These are phyloP conservation scores for Nakazawaea wyomingensis DNA, from an alignment of 805 yeast genomes.

Conservation along the genomic window DNA sequence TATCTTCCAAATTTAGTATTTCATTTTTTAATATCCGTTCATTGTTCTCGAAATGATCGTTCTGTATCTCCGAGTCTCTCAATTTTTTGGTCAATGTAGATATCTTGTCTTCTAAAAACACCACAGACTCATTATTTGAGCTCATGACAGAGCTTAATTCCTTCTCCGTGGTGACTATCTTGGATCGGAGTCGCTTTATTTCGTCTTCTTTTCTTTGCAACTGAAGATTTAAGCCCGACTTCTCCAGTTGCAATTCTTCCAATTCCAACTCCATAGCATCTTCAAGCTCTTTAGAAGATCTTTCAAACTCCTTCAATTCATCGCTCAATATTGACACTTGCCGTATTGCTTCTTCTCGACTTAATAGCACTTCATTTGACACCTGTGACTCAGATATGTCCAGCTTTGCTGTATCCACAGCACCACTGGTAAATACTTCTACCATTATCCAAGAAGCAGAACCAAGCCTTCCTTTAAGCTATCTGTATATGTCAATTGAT, in stretches of 20 bases:
- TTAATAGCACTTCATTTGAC: neutral
- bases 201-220: conserved; percentile 7
- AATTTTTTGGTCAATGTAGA: conserved; percentile 25
- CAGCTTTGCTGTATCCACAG: too few species aligned
- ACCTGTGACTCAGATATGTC: too few species aligned
- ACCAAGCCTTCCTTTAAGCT: too few species aligned
- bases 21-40: conserved; percentile 32
- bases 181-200: neutral
- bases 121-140: conserved; percentile 11
- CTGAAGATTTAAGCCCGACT: conserved; percentile 17
- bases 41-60: conserved; percentile 34
- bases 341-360: conserved; percentile 21
- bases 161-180: conserved; percentile 5
- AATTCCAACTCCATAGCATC: conserved; percentile 40
- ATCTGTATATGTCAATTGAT: too few species aligned
- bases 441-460: too few species aligned
- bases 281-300: conserved; percentile 38
- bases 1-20: conserved; percentile 29
- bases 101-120: conserved; percentile 20
- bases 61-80: conserved; percentile 36
- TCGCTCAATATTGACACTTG: conserved; percentile 32
- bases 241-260: conserved; percentile 23
- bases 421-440: too few species aligned
- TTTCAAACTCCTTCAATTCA: conserved; percentile 37
- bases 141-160: conserved; percentile 8